phyloP scores from a whole-genome alignment of 2,329 filamentous ascomycete species.

The Penicillium sp. region DNA sequence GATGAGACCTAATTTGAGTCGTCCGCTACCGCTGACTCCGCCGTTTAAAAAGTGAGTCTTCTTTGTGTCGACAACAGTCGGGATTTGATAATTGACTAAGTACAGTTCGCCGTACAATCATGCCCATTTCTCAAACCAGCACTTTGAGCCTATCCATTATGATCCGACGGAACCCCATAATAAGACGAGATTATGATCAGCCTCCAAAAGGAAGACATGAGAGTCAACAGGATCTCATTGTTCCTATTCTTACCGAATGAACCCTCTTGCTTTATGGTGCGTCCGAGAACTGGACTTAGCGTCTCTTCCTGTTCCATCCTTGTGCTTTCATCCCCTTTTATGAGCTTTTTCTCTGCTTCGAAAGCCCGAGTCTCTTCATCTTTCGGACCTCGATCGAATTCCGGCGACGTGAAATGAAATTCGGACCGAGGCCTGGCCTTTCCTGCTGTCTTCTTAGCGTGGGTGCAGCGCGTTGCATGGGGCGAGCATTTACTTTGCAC shows the following conservation, averaged over 20 bases:
- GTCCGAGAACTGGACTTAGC: constrained; percentile 10
- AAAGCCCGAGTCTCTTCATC: background rate
- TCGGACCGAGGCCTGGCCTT: background rate
- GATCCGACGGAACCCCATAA: constrained; percentile 43
- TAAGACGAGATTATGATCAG: constrained; percentile 20
- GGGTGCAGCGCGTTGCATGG: constrained; percentile 23
- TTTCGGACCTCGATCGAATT: background rate
- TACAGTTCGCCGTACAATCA: constrained; percentile 45
- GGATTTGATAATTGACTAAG: background rate
- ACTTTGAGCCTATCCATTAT: constrained; percentile 48
- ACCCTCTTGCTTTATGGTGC: constrained; percentile 1
- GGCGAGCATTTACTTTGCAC: constrained; percentile 16
- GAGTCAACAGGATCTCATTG: too few relatives aligned
- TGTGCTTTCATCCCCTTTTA: background rate
- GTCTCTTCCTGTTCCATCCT: constrained; percentile 3
- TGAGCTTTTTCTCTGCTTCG: background rate
- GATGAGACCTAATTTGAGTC: constrained; percentile 41
- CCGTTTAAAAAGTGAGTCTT: constrained; percentile 43
- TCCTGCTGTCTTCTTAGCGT: constrained; percentile 21
- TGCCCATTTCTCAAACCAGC: constrained; percentile 47
- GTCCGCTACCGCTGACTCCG: constrained; percentile 40
- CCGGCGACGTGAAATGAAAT: background rate
- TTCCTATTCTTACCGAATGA: background rate
- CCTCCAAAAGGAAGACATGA: too few relatives aligned
- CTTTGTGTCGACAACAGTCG: background rate